Evolutionary conservation across 2,329 filamentous ascomycete genomes (phyloP).

Genomic region (Colletotrichum sp.): DNA sequence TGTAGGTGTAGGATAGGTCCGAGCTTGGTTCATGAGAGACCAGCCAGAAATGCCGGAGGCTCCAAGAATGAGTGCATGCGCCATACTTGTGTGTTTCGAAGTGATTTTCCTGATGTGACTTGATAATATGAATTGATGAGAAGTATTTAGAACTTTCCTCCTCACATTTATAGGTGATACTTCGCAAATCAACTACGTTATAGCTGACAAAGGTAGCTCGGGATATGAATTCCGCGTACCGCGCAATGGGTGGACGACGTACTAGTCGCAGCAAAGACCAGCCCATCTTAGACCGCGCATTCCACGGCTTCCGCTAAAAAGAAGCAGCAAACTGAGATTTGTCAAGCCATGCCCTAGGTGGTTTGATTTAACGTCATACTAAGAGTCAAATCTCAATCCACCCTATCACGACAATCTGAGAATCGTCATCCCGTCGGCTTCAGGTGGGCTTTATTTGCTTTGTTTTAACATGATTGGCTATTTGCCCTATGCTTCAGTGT

Average conservation of each 20-base stretch:
- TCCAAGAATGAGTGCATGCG: constrained; percentile 23
- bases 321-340: background rate
- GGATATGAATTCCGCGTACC: background rate
- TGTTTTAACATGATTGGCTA: background rate
- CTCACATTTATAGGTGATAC: background rate
- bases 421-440: background rate
- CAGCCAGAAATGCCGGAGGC: constrained; percentile 25
- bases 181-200: background rate
- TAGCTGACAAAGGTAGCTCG: background rate
- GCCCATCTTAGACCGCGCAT: background rate
- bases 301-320: background rate
- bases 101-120: background rate
- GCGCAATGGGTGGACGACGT: background rate
- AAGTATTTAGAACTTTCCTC: background rate
- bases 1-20: constrained; percentile 8
- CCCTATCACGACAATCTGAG: background rate
- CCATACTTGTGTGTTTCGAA: background rate
- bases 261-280: background rate
- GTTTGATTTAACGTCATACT: background rate
- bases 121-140: background rate
- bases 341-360: background rate
- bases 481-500: background rate
- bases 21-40: constrained; percentile 22
- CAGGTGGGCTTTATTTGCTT: background rate
- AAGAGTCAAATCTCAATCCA: background rate